phyloP scores from a whole-genome alignment of 768 basidiomycete species.

The Clavulina sp. region DNA sequence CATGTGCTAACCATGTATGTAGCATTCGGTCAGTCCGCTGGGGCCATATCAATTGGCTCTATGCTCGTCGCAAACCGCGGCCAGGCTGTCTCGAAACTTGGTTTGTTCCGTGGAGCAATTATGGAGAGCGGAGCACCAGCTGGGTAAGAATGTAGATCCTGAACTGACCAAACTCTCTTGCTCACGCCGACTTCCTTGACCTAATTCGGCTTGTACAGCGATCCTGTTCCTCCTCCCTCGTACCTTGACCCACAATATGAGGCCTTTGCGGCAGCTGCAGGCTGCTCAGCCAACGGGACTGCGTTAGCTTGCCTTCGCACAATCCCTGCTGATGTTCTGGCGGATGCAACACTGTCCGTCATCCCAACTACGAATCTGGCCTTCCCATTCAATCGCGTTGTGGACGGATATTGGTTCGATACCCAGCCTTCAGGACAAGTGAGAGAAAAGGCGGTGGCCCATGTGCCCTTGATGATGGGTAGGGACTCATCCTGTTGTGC shows the following conservation, averaged over 20 bases:
- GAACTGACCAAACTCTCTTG: too few species aligned
- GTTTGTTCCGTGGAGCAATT: slow-evolving; percentile 1
- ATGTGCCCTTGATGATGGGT: neutral
- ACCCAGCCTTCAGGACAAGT: neutral
- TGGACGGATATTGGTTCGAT: neutral
- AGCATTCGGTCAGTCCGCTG: neutral
- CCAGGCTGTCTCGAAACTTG: neutral
- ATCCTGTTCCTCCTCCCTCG: neutral
- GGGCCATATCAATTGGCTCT: neutral
- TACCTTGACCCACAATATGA: neutral
- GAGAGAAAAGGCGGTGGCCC: neutral
- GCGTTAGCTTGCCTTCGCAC: neutral
- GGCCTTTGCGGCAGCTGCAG: neutral
- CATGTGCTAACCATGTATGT: neutral
- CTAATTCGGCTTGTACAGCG: too few species aligned
- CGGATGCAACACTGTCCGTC: too few species aligned
- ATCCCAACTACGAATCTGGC: too few species aligned
- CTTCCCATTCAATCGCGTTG: neutral
- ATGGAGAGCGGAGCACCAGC: neutral
- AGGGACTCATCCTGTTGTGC: too few species aligned
- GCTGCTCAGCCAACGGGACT: neutral
- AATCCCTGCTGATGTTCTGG: neutral
- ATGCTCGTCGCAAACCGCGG: neutral
- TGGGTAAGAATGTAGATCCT: neutral
- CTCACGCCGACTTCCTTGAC: neutral